Evolutionary conservation across 1,139 yeast genomes (phyloP), one percentile per base, ranked within the genome.

Genomic region (Hemisphaericaspora subhashii): DNA sequence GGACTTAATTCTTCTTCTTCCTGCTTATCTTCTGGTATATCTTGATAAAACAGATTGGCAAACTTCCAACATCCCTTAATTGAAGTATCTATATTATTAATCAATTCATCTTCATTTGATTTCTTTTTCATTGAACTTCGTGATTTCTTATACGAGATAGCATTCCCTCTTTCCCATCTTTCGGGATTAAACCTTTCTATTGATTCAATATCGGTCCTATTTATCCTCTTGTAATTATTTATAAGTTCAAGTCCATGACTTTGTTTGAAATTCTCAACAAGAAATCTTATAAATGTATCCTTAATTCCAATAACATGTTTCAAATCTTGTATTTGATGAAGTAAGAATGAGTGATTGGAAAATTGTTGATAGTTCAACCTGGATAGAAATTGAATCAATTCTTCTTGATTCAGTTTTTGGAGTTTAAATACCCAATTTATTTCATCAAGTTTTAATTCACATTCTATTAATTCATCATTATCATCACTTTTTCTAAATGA

Each of bases 241-340:
- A 69, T 52, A 38, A 66, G 51, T 38, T 64, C 68, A 16, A 55
- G 51, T 3, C 74, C 73, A 45, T 68, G 67, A 29, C 66, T 53
- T 3, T 64, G 61, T 39, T 57, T 60, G 46, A 67, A 65, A 51
- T 69, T 69, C 39, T 66, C 72, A 20, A 55, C 47, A 28, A 71
- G 50, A 37, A 65, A 68, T 43, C 51, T 50, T 14, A 56, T 58
- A 40, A 65, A 71, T 22, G 58, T 57, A 39, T 72, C 77, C 42
- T 68, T 68, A 5, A 47, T 50, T 1, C 46, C 43, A 2, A 71
- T 44, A 4, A 58, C 39, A 9, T 46, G 47, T 22, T 58, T 53
- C 28, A 71, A 45, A 15, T 52, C 46, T 2, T 45, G 39, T n/a
- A 58, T 43, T 40, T 61, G 54, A 25, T 46, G 46, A 17, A 42